Conservation (phyloP, 805 yeast genomes). For the Kluyveromyces wickerhamii region DNA sequence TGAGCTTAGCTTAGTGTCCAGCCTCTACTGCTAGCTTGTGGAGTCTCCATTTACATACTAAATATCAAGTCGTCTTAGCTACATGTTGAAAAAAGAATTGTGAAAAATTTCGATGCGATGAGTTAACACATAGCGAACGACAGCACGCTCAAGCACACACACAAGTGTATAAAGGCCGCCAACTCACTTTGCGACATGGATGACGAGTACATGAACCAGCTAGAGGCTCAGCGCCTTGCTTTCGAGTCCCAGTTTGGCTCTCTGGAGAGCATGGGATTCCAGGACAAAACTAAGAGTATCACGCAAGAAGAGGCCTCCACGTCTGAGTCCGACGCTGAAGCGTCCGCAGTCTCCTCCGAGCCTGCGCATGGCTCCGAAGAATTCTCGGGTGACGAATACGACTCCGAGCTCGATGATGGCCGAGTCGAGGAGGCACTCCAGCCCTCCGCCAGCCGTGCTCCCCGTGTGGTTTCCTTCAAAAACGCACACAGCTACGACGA, state of each 20-base stretch:
- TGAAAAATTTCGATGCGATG: slow-evolving; percentile 5
- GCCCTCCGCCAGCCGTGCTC: background rate
- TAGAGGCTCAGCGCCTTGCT: slow-evolving; percentile 49
- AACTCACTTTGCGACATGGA: slow-evolving; percentile 4
- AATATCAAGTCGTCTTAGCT: no score
- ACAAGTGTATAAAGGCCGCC: no score
- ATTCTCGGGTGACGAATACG: background rate
- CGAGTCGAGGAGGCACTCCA: no score
- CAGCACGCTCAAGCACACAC: slow-evolving; percentile 1
- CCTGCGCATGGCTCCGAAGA: background rate
- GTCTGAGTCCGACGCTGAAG: slow-evolving; percentile 8
- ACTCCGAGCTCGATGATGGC: no score
- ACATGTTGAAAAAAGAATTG: background rate
- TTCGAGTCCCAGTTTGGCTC: slow-evolving; percentile 62
- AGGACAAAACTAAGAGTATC: slow-evolving; percentile 34
- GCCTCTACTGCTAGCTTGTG: no score
- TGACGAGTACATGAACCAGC: slow-evolving; percentile 16
- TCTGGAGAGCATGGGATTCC: slow-evolving; percentile 45
- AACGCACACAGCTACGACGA: background rate
- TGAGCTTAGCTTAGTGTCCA: no score
- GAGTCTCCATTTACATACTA: no score
- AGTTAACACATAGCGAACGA: background rate
- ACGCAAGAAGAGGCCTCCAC: background rate
- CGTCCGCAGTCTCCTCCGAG: background rate
- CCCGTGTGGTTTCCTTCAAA: no score